A percentile compares a stretch with the other conserved stretches of the same genome.
Evolutionary conservation across 2,329 filamentous ascomycete species (phyloP).

Genomic region (Diplodia intermedia): DNA sequence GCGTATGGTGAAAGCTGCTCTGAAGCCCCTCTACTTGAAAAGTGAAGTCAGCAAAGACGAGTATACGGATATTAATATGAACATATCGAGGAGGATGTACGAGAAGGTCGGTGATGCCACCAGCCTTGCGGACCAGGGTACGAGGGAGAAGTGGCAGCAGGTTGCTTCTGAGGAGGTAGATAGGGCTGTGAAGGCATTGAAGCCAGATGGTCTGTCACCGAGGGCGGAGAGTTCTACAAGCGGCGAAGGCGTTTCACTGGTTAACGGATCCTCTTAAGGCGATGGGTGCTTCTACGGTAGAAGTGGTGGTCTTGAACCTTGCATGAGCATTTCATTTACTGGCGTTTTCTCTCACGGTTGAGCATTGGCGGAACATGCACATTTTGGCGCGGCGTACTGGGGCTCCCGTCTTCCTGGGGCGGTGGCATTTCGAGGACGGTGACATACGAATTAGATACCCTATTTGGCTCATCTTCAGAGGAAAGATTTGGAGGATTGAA

Average conservation of each 20-base stretch:
- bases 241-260: constrained; percentile 16
- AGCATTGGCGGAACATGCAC: constrained; percentile 28
- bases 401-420: constrained; percentile 13
- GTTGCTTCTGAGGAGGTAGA: constrained; percentile 81
- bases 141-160: constrained; percentile 74
- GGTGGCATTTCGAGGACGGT: constrained; percentile 13
- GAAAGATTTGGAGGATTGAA: constrained; percentile 8
- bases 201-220: constrained; percentile 3
- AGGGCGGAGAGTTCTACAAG: constrained; percentile 24
- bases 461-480: constrained; percentile 20
- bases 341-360: constrained; percentile 17
- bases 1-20: constrained; percentile 80
- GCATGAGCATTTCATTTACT: constrained; percentile 1
- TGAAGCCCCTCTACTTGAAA: constrained; percentile 83
- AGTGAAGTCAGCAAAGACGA: constrained; percentile 84
- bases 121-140: constrained; percentile 66
- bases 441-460: constrained; percentile 33
- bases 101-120: constrained; percentile 63
- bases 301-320: constrained; percentile 5
- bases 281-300: constrained; percentile 6
- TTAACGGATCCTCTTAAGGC: constrained; percentile 22
- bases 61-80: constrained; percentile 90
- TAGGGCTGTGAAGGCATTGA: constrained; percentile 64
- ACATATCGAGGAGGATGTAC: constrained; percentile 87
- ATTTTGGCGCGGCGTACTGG: constrained; percentile 24